A percentile compares a stretch with the other conserved stretches of the same genome.
Evolutionary conservation across 176 grass and related monocot genomes (phyloP).

Genomic region (Phyllostachys edulis): DNA sequence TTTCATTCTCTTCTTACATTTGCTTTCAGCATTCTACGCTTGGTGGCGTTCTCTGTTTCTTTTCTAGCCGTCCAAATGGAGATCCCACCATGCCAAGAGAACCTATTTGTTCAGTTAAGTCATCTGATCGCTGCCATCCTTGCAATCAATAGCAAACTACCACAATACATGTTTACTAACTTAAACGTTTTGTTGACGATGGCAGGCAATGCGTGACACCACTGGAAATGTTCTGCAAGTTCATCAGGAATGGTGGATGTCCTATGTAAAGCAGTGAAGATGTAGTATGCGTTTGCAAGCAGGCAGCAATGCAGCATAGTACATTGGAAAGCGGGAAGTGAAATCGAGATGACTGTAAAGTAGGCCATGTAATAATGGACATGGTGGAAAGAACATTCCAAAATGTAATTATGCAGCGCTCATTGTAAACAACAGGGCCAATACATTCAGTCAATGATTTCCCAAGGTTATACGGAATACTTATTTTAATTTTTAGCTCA

Average conservation of each 20-base stretch:
- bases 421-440: not conserved
- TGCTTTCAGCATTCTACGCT: slow-evolving; percentile 79
- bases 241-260: not conserved
- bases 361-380: not conserved
- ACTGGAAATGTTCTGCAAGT: not conserved
- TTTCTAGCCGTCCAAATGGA: slow-evolving; percentile 34
- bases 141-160: not conserved
- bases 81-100: not conserved
- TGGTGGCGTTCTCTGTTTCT: slow-evolving; percentile 97
- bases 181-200: not conserved
- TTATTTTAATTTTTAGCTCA: not conserved
- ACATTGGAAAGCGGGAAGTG: not conserved
- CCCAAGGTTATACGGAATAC: no score
- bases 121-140: not conserved
- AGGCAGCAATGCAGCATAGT: not conserved
- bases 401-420: not conserved
- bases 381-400: not conserved
- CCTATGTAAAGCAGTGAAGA: not conserved
- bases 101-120: slow-evolving; percentile 26
- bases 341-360: not conserved
- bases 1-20: not conserved
- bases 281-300: not conserved
- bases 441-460: not conserved
- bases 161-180: not conserved
- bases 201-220: not conserved